phyloP scores from a whole-genome alignment of 179 eudicot species.

The Drosera spatulata region DNA sequence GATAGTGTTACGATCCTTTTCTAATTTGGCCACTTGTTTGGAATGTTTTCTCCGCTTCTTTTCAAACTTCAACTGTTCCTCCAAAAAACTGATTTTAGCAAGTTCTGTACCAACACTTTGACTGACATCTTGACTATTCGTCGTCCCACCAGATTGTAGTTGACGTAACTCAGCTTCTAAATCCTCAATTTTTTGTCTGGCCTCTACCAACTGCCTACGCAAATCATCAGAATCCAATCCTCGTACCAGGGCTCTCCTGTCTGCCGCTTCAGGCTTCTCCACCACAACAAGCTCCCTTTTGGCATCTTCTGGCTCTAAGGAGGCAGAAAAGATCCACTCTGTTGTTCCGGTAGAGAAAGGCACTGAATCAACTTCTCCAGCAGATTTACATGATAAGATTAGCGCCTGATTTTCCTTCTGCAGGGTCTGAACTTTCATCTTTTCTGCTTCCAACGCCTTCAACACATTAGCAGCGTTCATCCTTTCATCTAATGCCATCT shows the following conservation, averaged over 20 bases:
- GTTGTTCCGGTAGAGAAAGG: conserved; percentile 10
- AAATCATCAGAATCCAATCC: conserved; percentile 25
- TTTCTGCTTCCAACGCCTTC: conserved; percentile 12
- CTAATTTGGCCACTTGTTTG: conserved; percentile 54
- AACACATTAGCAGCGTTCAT: conserved; percentile 15
- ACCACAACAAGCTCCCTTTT: conserved; percentile 20
- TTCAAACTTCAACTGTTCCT: conserved; percentile 60
- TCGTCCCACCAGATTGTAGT: conserved; percentile 12
- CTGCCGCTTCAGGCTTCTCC: conserved; percentile 25
- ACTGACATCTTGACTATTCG: conserved; percentile 14
- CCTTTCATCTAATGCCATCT: conserved; percentile 19
- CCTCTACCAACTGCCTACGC: conserved; percentile 22
- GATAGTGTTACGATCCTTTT: conserved; percentile 35
- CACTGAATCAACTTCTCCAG: conserved; percentile 1
- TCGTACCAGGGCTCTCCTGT: conserved; percentile 20
- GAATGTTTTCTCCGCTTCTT: conserved; percentile 66
- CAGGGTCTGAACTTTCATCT: conserved; percentile 17
- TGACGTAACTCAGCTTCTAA: conserved; percentile 27
- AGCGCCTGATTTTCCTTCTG: conserved; percentile 22
- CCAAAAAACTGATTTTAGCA: conserved; percentile 38
- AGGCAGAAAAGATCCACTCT: conserved; percentile 16
- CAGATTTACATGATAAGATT: conserved; percentile 1
- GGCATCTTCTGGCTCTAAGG: conserved; percentile 8
- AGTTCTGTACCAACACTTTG: conserved; percentile 12
- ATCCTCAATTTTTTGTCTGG: conserved; percentile 16